A percentile compares a stretch with the other conserved stretches of the same genome.
phyloP scores from a whole-genome alignment of 1,284 basidiomycete species.

The Fistulinella staudtii region DNA sequence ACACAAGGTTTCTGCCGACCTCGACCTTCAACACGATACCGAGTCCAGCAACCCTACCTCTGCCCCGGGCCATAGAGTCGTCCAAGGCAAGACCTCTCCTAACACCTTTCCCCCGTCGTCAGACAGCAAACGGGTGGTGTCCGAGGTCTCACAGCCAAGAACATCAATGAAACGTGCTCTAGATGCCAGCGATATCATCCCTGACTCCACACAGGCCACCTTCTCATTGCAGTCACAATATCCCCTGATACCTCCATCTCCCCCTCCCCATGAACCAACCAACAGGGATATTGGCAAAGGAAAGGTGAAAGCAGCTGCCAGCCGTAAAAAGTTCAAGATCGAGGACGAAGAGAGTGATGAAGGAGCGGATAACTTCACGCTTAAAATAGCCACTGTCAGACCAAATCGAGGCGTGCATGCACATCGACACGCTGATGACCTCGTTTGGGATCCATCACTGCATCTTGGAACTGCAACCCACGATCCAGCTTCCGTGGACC shows the following conservation, averaged over 20 bases:
- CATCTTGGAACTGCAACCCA: conserved; percentile 34
- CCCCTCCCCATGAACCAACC: conserved; percentile 42
- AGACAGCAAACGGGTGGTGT: too few relatives aligned
- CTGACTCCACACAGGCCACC: background rate
- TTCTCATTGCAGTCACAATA: conserved; percentile 5
- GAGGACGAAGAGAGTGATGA: conserved; percentile 36
- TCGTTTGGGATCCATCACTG: conserved; percentile 42
- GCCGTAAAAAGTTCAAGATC: conserved; percentile 42
- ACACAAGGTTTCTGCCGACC: too few relatives aligned
- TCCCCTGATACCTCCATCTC: conserved; percentile 59
- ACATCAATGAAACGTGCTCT: conserved; percentile 24
- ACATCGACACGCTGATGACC: conserved; percentile 20
- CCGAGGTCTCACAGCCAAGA: conserved; percentile 6
- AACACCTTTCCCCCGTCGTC: too few relatives aligned
- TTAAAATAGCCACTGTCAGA: conserved; percentile 23
- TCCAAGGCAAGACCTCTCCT: too few relatives aligned
- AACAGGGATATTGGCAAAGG: conserved; percentile 33
- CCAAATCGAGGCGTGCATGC: conserved; percentile 5
- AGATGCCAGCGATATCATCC: background rate
- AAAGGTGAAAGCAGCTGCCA: conserved; percentile 36
- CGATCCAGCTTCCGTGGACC: conserved; percentile 27
- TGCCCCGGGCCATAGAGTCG: too few relatives aligned
- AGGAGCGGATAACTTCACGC: conserved; percentile 21
- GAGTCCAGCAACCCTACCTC: conserved; percentile 1
- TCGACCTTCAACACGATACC: too few relatives aligned